Base-by-base conservation (phyloP, 768 basidiomycete species). In the Gloeopeniophorella convolvens region DNA sequence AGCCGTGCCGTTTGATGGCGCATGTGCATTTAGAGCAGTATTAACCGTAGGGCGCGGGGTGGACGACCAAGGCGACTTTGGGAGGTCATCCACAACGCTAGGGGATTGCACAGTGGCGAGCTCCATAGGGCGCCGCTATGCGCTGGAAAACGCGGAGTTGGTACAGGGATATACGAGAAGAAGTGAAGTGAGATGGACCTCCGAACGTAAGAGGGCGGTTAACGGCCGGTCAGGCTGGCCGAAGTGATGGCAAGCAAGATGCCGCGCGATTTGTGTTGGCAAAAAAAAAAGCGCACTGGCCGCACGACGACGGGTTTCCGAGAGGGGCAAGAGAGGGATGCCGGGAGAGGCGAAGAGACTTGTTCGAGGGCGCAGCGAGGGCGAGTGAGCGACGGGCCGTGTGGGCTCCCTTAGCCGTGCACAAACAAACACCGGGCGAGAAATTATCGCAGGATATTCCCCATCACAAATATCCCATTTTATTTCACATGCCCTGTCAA, bases 51-150 rank as follows among this genome's bases (percentile, higher is more conserved):
- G 50, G 55, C 52, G 64, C 33, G 45, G 62, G 64, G 60, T 67
- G 50, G 64, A 69, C 45, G 65, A 67, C 70, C 69, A 70, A 30
- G 42, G 5, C n/a, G 42, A 24, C 21, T 45, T 57, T 26, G 46
- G 18, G 23, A 34, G 30, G 30, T 57, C 57, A 30, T 57, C 57
- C 23, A 39, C 32, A 20, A 36, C 35, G 15, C 35, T 28, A 31
- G 32, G 37, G 15, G 42, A 27, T 4, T 51, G 55, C 11, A 32
- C 42, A n/a, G 42, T 40, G 24, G 55, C 50, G 36, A 57, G 36
- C 45, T 58, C 57, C 57, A 58, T 58, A 39, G 32, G 30, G 27
- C 10, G 24, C 5, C 24, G 5, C 2, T 32, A 56, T 11, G 7
- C 28, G 35, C 23, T 11, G 2, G 35, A 18, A 44, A 31, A n/a